Evolutionary conservation across 345 rosid species (phyloP), one percentile per base, ranked within the genome.

Genomic region (Erysimum cheiranthoides): DNA sequence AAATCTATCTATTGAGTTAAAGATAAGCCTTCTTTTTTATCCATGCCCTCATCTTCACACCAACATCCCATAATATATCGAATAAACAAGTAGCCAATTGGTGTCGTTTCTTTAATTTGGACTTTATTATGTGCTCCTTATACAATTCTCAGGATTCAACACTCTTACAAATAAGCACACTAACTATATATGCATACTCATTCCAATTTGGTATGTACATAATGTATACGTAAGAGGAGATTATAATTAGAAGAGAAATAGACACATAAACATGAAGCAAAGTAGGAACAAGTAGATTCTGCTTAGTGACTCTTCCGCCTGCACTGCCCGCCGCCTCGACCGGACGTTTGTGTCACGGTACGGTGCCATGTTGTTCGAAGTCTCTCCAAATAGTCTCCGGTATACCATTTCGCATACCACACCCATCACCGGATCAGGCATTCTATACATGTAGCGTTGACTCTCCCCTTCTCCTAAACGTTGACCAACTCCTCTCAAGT

Each of bases 211-310:
- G 50, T 36, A 14, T 52, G 54, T 56, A 40, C 10, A 7, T 39
- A 25, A 71, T 35, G 25, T 8, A 9, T 68, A 13, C n/a, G 16
- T 8, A 42, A 9, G 0, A 21, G 8, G 7, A 45, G 10, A 8
- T 34, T 14, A 57, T 6, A 77, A 70, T 89, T 85, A 95, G 81
- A 95, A 95, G 40, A 95, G 88, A n/a, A 95, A 28, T 11, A 95
- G 83, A 81, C 99, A 95, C 71, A 95, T 63, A 50, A 92, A 81
- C 73, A 89, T 80, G 78, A 89, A 92, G 61, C 98, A 95, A 83
- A 89, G 82, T 39, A 95, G 84, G 77, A 95, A 95, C 74, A 92
- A 68, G 36, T 91, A 89, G 57, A 95, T 78, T 85, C 97, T 90
- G 80, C 86, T 85, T 17, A 95, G 78, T 8, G 93, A 92, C 70